These are phyloP conservation scores for Saccharum hybrid DNA, from an alignment of 202 grass and related monocot genomes.

Conservation along the genomic window DNA sequence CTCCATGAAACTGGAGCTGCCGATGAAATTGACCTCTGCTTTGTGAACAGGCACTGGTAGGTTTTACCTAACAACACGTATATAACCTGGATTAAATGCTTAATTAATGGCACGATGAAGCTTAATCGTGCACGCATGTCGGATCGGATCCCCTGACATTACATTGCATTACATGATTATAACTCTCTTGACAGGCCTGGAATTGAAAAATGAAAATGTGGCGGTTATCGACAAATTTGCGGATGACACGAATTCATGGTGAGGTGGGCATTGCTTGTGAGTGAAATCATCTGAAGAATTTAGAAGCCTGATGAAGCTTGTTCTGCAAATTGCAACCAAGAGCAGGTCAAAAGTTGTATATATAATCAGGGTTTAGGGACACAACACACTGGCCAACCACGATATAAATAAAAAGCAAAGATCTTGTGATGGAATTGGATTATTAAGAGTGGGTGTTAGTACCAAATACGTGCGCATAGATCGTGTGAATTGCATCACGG, in stretches of 20 bases:
- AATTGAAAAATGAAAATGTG: constrained; percentile 21
- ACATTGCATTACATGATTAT: background rate
- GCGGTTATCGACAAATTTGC: constrained; percentile 1
- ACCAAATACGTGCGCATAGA: background rate
- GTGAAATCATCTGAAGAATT: constrained; percentile 19
- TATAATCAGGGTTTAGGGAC: background rate
- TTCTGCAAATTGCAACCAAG: background rate
- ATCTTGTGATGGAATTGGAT: constrained; percentile 26
- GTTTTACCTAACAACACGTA: background rate
- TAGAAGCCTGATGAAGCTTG: background rate
- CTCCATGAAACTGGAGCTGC: background rate
- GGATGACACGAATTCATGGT: constrained; percentile 19
- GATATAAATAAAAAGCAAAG: background rate
- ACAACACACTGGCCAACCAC: background rate
- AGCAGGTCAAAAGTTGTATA: background rate
- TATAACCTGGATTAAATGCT: background rate
- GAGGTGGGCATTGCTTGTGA: constrained; percentile 14
- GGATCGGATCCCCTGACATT: background rate
- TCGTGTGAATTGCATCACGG: constrained; percentile 42
- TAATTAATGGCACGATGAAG: background rate
- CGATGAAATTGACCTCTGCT: background rate
- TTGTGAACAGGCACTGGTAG: background rate
- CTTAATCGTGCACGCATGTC: background rate
- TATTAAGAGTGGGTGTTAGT: background rate
- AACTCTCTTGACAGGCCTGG: background rate